Evolutionary conservation across 257 asterid genomes (phyloP).

Genomic region (Plantago major): DNA sequence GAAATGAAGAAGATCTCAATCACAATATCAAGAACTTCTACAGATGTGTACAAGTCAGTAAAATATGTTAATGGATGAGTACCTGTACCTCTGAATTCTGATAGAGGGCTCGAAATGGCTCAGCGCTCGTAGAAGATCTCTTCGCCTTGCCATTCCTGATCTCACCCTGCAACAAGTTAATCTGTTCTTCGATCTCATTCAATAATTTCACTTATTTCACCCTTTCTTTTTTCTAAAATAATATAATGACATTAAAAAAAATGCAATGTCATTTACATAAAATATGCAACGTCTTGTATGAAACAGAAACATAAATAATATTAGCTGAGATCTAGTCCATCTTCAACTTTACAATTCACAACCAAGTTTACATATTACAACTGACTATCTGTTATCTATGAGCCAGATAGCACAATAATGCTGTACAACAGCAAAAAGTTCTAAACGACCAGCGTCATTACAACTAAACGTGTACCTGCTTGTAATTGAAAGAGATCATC

Average conservation of each 20-base stretch:
- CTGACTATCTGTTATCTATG: background rate
- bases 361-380: too few relatives aligned
- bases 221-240: constrained; percentile 34
- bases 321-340: too few relatives aligned
- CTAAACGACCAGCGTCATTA: background rate
- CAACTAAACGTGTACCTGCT: background rate
- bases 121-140: constrained; percentile 27
- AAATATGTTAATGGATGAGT: constrained; percentile 11
- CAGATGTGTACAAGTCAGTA: background rate
- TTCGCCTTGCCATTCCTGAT: constrained; percentile 36
- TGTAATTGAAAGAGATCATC: background rate
- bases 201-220: constrained; percentile 33
- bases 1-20: background rate
- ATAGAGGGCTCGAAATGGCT: constrained; percentile 31
- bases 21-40: background rate
- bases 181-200: constrained; percentile 48
- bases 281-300: too few relatives aligned
- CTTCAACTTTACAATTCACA: too few relatives aligned
- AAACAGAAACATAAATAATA: too few relatives aligned
- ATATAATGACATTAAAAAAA: too few relatives aligned
- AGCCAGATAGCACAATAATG: background rate
- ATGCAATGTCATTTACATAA: too few relatives aligned
- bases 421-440: background rate
- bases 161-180: constrained; percentile 42
- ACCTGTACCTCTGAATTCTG: constrained; percentile 52